A percentile compares a stretch with the other conserved stretches of the same genome.
phyloP scores from a whole-genome alignment of 345 rosid genomes.

The Ceriops zippeliana region DNA sequence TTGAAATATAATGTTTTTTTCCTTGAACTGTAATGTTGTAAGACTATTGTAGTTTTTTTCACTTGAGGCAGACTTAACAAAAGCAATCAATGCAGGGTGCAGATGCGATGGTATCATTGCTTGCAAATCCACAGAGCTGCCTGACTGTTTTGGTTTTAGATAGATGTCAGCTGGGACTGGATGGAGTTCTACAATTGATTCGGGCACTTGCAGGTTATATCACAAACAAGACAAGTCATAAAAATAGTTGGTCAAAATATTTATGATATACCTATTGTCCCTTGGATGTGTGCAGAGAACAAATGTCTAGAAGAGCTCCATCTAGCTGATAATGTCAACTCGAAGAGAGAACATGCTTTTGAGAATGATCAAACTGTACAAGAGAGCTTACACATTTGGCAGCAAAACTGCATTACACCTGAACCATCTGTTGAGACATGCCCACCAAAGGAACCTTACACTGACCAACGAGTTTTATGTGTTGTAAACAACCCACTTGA shows the following conservation, averaged over 20 bases:
- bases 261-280: slow-evolving; percentile 1
- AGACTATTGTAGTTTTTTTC: not conserved
- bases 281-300: slow-evolving; percentile 44
- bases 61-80: slow-evolving; percentile 14
- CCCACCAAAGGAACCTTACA: slow-evolving; percentile 21
- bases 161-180: slow-evolving; percentile 72
- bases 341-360: slow-evolving; percentile 23
- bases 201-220: slow-evolving; percentile 68
- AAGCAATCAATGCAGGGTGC: slow-evolving; percentile 51
- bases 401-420: slow-evolving; percentile 20
- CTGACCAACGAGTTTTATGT: slow-evolving; percentile 30
- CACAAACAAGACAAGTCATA: not conserved
- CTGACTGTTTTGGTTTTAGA: slow-evolving; percentile 55
- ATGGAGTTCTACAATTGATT: slow-evolving; percentile 58
- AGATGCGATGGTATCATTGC: slow-evolving; percentile 52
- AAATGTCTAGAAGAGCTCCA: slow-evolving; percentile 67
- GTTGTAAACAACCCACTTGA: slow-evolving; percentile 42
- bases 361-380: slow-evolving; percentile 17
- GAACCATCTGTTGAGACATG: slow-evolving; percentile 18
- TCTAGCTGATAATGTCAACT: slow-evolving; percentile 52
- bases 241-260: not conserved
- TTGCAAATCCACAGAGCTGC: slow-evolving; percentile 55
- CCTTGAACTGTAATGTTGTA: not conserved
- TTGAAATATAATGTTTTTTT: not conserved
- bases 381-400: slow-evolving; percentile 20